A percentile compares a stretch with the other conserved stretches of the same genome.
Conservation (phyloP, 2,329 filamentous ascomycete genomes). For the Epichloe sp. region DNA sequence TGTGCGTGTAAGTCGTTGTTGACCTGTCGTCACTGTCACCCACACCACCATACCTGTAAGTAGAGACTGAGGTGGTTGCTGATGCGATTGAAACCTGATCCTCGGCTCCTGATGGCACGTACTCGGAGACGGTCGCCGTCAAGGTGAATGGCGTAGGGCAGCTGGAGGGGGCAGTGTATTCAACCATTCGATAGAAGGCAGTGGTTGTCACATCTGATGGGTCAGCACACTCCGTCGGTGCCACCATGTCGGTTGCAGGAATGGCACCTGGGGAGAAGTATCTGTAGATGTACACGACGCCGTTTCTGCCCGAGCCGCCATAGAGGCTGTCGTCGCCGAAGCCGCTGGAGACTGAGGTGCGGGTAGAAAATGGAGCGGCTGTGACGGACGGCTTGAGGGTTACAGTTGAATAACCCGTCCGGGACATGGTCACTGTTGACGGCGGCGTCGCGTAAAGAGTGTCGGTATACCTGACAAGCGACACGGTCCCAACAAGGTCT, state of each 20-base stretch:
- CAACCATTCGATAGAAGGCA: constrained; percentile 8
- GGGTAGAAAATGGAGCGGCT: too few relatives aligned
- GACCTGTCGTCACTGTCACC: too few relatives aligned
- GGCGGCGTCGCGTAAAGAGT: too few relatives aligned
- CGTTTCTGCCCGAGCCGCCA: too few relatives aligned
- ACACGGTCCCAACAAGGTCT: too few relatives aligned
- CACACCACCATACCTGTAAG: neutral
- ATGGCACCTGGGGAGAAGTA: neutral
- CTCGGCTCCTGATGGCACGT: constrained; percentile 5
- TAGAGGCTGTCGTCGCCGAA: too few relatives aligned
- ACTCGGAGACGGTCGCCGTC: constrained; percentile 6
- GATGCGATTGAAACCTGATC: constrained; percentile 6
- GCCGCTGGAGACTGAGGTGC: too few relatives aligned
- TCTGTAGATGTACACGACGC: neutral
- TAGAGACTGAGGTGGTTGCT: neutral
- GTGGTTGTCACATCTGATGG: constrained; percentile 4
- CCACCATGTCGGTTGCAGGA: neutral
- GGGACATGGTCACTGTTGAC: too few relatives aligned
- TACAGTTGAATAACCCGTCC: too few relatives aligned
- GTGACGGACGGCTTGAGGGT: too few relatives aligned
- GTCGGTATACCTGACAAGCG: too few relatives aligned
- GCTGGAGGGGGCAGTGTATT: constrained; percentile 14
- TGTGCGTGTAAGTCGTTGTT: constrained; percentile 2
- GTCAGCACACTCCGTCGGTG: neutral
- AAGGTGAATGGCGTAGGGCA: constrained; percentile 18